These are phyloP conservation scores for Vinca minor DNA, from an alignment of 257 asterid genomes.

Conservation along the genomic window DNA sequence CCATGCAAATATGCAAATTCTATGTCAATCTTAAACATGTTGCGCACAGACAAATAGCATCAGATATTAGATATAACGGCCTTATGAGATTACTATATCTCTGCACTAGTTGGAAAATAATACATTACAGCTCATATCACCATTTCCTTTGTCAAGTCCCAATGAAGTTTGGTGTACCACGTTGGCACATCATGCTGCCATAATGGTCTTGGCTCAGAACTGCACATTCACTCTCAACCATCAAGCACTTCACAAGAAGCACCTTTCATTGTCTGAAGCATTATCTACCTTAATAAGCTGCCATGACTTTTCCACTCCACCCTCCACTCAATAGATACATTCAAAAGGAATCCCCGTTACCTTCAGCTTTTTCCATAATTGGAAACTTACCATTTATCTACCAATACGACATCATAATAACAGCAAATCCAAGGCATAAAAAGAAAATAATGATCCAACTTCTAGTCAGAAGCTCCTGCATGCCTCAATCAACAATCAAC, in stretches of 20 bases:
- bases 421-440: background rate
- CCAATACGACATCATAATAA: background rate
- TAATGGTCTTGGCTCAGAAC: background rate
- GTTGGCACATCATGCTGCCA: background rate
- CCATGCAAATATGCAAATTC: background rate
- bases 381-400: background rate
- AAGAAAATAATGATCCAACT: background rate
- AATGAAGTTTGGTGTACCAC: background rate
- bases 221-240: background rate
- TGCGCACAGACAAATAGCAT: background rate
- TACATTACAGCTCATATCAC: background rate
- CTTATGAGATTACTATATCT: background rate
- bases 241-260: no score
- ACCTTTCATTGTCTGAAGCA: no score
- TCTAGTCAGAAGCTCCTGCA: background rate
- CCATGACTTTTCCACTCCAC: no score
- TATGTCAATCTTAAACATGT: background rate
- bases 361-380: background rate
- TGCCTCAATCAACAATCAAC: background rate
- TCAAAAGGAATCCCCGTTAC: background rate
- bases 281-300: no score
- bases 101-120: background rate
- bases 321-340: background rate
- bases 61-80: background rate
- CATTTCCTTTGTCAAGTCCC: background rate